Evolutionary conservation across 139 green algal genomes (phyloP).

Genomic region (Pycnococcus provasolii): DNA sequence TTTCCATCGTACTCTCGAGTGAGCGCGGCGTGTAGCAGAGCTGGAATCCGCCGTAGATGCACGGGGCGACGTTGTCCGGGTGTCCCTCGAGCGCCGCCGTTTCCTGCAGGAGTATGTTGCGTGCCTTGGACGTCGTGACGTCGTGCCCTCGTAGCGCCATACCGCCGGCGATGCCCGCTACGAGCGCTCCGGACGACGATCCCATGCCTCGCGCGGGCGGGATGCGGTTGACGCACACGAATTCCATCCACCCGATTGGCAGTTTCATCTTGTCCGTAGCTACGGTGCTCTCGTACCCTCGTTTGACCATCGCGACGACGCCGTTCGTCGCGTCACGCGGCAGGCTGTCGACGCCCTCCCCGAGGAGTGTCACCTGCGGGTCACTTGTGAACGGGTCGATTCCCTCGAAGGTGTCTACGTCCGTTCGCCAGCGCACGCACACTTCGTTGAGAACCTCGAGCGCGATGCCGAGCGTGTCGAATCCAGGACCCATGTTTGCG

Average conservation of each 20-base stretch:
- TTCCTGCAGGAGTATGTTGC: conserved; percentile 3
- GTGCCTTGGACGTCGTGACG: not conserved
- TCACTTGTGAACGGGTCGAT: too few species aligned
- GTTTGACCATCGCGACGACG: conserved; percentile 8
- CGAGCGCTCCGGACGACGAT: conserved; percentile 7
- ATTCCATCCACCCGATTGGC: conserved; percentile 9
- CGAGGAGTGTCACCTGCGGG: not conserved
- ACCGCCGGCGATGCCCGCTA: conserved; percentile 7
- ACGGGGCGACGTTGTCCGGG: conserved; percentile 23
- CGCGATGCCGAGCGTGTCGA: conserved; percentile 23
- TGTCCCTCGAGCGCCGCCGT: conserved; percentile 14
- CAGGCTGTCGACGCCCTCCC: conserved; percentile 7
- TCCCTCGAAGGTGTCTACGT: not conserved
- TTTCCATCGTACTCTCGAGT: not conserved
- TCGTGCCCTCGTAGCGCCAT: conserved; percentile 8
- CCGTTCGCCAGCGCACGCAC: not conserved
- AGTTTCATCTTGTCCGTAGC: not conserved
- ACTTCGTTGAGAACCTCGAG: conserved; percentile 17
- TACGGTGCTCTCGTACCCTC: not conserved
- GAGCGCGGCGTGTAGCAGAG: not conserved
- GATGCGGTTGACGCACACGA: conserved; percentile 21
- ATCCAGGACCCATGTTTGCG: conserved; percentile 22
- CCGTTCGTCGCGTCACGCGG: conserved; percentile 16
- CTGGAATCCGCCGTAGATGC: conserved; percentile 23
- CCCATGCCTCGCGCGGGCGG: conserved; percentile 17